phyloP scores from a whole-genome alignment of 441 rosid species.

The Populus hybrid region DNA sequence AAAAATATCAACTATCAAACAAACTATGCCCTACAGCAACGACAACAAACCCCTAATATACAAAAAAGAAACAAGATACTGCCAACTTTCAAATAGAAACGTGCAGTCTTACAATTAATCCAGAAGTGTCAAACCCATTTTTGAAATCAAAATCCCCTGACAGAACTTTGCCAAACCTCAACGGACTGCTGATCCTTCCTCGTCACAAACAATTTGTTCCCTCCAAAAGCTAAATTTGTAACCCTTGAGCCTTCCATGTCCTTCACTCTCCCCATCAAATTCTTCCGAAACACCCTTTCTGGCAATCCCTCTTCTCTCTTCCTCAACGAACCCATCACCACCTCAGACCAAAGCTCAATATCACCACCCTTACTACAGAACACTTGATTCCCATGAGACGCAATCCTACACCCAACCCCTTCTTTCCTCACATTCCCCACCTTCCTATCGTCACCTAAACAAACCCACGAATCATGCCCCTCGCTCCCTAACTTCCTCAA shows the following conservation, averaged over 20 bases:
- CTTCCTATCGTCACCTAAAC: conserved; percentile 62
- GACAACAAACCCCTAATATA: not conserved
- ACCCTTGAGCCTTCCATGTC: conserved; percentile 59
- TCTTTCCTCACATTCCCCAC: conserved; percentile 57
- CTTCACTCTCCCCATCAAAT: conserved; percentile 49
- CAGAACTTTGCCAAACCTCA: conserved; percentile 86
- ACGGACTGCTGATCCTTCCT: conserved; percentile 66
- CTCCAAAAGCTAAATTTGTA: conserved; percentile 70
- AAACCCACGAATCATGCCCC: conserved; percentile 45
- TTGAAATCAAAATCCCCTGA: conserved; percentile 23
- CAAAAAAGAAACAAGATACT: not conserved
- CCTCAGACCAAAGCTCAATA: conserved; percentile 84
- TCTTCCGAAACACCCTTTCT: conserved; percentile 67
- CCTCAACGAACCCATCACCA: conserved; percentile 37
- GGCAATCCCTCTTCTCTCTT: conserved; percentile 36
- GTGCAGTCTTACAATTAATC: not conserved
- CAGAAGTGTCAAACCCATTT: not conserved
- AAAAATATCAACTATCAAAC: not conserved
- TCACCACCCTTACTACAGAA: conserved; percentile 63
- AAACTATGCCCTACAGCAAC: not conserved
- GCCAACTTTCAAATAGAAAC: not conserved
- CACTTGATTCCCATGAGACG: conserved; percentile 71
- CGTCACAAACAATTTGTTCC: conserved; percentile 72
- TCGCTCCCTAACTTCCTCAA: conserved; percentile 54
- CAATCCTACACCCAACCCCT: conserved; percentile 73